Evolutionary conservation across 2,329 filamentous ascomycete species (phyloP).

Genomic region (Cladosporium sp.): DNA sequence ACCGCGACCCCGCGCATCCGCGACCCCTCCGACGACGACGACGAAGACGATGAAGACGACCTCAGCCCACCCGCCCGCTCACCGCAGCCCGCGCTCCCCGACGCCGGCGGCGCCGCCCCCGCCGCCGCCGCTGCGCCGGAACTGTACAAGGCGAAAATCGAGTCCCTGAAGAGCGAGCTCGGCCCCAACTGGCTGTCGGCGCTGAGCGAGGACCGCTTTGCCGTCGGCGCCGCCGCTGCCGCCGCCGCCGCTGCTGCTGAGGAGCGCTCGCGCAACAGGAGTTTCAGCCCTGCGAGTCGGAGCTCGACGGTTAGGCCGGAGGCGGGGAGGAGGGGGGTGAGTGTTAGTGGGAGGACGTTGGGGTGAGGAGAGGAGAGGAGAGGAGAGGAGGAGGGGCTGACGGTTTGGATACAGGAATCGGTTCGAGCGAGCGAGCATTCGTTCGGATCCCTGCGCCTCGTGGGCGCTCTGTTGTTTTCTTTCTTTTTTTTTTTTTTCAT

Average conservation of each 20-base stretch:
- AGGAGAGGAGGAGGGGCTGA: too few relatives aligned
- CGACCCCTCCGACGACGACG: slow-evolving; percentile 26
- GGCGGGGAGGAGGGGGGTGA: slow-evolving; percentile 22
- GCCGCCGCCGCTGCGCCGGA: slow-evolving; percentile 15
- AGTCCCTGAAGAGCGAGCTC: slow-evolving; percentile 75
- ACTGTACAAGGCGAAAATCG: slow-evolving; percentile 75
- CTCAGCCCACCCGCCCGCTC: slow-evolving; percentile 7
- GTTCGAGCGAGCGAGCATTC: too few relatives aligned
- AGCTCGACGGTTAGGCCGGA: slow-evolving; percentile 21
- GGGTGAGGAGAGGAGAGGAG: slow-evolving; percentile 19
- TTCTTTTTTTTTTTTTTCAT: too few relatives aligned
- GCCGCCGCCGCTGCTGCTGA: background rate
- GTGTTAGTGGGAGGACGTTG: slow-evolving; percentile 27
- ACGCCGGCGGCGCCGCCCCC: background rate
- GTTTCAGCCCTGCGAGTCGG: slow-evolving; percentile 25
- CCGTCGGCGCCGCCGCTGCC: background rate
- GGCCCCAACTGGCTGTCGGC: slow-evolving; percentile 83
- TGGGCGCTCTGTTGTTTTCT: too few relatives aligned
- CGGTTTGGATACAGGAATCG: too few relatives aligned
- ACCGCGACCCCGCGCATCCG: slow-evolving; percentile 24
- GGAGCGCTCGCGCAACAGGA: slow-evolving; percentile 16
- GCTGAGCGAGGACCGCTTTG: slow-evolving; percentile 67
- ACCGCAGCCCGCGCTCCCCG: too few relatives aligned
- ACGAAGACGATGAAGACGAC: slow-evolving; percentile 21
- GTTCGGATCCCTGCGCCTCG: too few relatives aligned